phyloP scores from a whole-genome alignment of 1,139 yeast genomes.

The Lodderomyces beijingensis region DNA sequence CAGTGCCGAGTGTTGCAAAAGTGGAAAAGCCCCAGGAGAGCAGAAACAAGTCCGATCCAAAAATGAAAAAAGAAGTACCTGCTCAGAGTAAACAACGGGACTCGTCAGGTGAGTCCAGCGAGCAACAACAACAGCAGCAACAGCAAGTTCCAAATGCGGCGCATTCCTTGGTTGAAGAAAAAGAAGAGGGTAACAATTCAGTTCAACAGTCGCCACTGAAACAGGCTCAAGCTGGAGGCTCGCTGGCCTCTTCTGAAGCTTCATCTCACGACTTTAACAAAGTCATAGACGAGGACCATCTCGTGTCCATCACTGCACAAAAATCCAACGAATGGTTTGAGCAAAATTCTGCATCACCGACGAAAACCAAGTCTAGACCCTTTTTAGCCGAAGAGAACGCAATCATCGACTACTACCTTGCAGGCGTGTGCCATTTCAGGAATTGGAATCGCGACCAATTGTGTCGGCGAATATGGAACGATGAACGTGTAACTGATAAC shows the following conservation, averaged over 20 bases:
- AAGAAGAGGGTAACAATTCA: no score
- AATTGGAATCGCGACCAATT: slow-evolving; percentile 62
- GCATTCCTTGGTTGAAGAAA: no score
- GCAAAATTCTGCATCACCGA: slow-evolving; percentile 22
- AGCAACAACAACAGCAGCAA: neutral
- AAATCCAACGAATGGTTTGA: slow-evolving; percentile 29
- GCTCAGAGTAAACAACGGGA: no score
- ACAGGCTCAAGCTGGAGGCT: no score
- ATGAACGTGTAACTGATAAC: slow-evolving; percentile 76
- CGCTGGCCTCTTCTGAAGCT: no score
- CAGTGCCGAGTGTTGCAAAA: no score
- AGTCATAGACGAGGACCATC: slow-evolving; percentile 4
- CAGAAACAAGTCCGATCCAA: no score
- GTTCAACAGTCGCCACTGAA: no score
- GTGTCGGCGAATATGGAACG: slow-evolving; percentile 83
- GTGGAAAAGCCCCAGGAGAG: no score
- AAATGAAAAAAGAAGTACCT: no score
- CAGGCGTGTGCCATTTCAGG: slow-evolving; percentile 60
- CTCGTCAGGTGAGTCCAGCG: neutral
- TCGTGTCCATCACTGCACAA: slow-evolving; percentile 8
- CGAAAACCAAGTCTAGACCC: slow-evolving; percentile 34
- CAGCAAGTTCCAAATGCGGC: no score
- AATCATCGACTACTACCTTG: slow-evolving; percentile 69
- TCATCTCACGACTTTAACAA: no score
- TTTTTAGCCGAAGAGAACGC: slow-evolving; percentile 63